These are phyloP conservation scores for Aspergillus persii DNA, from an alignment of 2,329 filamentous ascomycete genomes.

Conservation along the genomic window DNA sequence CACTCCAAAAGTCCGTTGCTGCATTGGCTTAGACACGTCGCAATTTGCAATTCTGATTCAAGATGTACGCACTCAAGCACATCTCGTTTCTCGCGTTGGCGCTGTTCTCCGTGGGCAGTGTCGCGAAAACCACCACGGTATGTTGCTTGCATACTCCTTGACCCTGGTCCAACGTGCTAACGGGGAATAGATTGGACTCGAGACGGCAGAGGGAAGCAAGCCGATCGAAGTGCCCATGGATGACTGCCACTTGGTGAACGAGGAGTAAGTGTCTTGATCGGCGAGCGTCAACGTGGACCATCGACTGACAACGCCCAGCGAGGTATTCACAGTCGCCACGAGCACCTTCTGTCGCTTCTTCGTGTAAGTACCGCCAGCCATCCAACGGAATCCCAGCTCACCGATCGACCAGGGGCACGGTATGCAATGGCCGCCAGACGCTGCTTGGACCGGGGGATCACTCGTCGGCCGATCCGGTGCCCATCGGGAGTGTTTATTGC, in stretches of 20 bases:
- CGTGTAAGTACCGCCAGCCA: neutral
- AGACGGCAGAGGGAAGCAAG: conserved; percentile 10
- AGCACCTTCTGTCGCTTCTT: neutral
- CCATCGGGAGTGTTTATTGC: conserved; percentile 1
- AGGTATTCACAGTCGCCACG: neutral
- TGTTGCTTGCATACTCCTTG: neutral
- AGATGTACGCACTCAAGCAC: conserved; percentile 1
- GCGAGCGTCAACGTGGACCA: no score
- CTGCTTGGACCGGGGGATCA: neutral
- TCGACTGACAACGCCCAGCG: neutral
- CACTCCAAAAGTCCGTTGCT: no score
- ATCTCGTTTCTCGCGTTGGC: neutral
- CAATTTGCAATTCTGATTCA: neutral
- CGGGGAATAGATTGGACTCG: conserved; percentile 11
- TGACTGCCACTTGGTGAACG: conserved; percentile 8
- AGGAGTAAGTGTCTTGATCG: conserved; percentile 7
- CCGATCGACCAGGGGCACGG: neutral
- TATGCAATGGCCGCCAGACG: neutral
- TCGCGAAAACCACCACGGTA: conserved; percentile 3
- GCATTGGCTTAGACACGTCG: neutral
- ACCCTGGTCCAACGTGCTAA: no score
- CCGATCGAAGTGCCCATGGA: conserved; percentile 5
- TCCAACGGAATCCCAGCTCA: neutral
- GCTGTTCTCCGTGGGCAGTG: neutral
- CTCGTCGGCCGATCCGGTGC: neutral